Conservation (phyloP, 306 rosid species). For the Acacia melanoxylon region DNA sequence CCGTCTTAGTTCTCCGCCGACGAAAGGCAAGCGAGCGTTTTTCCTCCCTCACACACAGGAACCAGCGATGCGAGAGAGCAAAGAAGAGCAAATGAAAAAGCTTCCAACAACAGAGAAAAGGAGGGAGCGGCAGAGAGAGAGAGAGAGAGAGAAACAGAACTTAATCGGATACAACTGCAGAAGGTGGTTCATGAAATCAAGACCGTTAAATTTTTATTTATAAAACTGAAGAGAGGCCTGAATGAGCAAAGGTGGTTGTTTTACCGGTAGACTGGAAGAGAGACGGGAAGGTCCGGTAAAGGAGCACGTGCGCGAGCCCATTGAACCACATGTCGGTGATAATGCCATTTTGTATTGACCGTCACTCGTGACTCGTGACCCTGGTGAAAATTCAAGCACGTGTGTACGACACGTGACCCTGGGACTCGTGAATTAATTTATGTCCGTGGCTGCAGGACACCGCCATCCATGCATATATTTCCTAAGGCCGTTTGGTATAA, state of each 20-base stretch:
- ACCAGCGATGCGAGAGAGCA: constrained; percentile 16
- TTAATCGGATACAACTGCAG: not conserved
- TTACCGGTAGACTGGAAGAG: constrained; percentile 41
- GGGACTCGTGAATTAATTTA: constrained; percentile 2
- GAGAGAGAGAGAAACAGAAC: not conserved
- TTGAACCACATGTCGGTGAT: constrained; percentile 37
- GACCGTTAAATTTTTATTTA: constrained; percentile 36
- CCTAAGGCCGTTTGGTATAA: too few species aligned
- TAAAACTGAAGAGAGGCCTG: not conserved
- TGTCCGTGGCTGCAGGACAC: not conserved
- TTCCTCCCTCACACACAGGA: constrained; percentile 22
- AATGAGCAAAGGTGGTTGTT: constrained; percentile 31
- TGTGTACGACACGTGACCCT: constrained; percentile 39
- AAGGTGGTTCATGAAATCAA: constrained; percentile 36
- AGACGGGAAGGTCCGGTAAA: constrained; percentile 55
- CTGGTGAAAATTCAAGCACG: constrained; percentile 38
- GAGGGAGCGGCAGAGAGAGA: not conserved
- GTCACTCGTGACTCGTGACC: not conserved
- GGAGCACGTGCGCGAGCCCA: constrained; percentile 58
- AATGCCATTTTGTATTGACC: constrained; percentile 3
- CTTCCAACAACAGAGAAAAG: constrained; percentile 35
- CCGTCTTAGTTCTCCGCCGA: constrained; percentile 9
- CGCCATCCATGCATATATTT: not conserved
- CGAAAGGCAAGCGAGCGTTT: constrained; percentile 20
- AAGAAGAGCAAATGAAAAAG: constrained; percentile 30